A percentile compares a stretch with the other conserved stretches of the same genome.
These are phyloP conservation scores for Mycosphaerelloides madeirae DNA, from an alignment of 2,329 filamentous ascomycete genomes.

Conservation along the genomic window DNA sequence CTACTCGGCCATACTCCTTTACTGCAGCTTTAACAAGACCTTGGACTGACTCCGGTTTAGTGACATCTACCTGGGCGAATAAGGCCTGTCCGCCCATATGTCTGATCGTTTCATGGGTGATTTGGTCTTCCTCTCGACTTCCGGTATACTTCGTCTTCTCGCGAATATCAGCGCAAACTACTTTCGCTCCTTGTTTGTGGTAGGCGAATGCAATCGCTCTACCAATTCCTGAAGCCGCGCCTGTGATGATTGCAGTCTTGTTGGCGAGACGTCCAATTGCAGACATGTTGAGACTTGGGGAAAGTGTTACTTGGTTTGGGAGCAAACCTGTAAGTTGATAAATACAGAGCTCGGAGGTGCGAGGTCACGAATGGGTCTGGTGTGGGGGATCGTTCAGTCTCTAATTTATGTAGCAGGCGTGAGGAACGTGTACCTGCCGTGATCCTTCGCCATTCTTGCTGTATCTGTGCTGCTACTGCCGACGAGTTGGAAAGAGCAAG, in stretches of 20 bases:
- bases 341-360: no score
- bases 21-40: slow-evolving; percentile 21
- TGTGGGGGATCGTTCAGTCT: no score
- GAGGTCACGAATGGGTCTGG: no score
- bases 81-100: slow-evolving; percentile 31
- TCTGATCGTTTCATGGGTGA: slow-evolving; percentile 31
- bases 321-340: no score
- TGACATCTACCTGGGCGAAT: slow-evolving; percentile 36
- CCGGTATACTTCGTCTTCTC: slow-evolving; percentile 15
- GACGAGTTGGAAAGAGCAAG: no score
- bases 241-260: slow-evolving; percentile 30
- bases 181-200: slow-evolving; percentile 22
- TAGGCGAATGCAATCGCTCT: slow-evolving; percentile 25
- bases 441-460: no score
- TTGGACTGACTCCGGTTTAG: slow-evolving; percentile 21
- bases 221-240: slow-evolving; percentile 28
- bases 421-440: no score
- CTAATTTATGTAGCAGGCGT: no score
- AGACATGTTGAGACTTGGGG: no score
- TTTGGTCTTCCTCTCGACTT: slow-evolving; percentile 20
- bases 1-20: slow-evolving; percentile 15
- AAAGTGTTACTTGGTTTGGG: no score
- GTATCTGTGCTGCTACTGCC: no score
- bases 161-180: slow-evolving; percentile 28
- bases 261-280: slow-evolving; percentile 20